These are phyloP conservation scores for Wickerhamomyces alni DNA, from an alignment of 805 yeast genomes.

Conservation along the genomic window DNA sequence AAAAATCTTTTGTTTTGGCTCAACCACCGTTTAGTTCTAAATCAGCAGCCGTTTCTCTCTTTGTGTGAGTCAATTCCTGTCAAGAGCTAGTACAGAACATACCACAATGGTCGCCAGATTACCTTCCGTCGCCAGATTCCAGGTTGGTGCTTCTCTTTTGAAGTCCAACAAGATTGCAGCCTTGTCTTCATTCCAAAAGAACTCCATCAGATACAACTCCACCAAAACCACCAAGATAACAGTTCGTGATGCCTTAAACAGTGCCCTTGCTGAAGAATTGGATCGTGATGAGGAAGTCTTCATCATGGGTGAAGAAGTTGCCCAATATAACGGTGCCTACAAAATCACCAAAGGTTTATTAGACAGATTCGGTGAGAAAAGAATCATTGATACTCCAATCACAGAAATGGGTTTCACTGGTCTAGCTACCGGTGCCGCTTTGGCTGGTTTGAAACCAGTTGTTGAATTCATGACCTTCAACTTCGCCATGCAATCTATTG, in stretches of 20 bases:
- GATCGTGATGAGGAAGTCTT: conserved; percentile 93
- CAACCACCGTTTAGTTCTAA: too few relatives aligned
- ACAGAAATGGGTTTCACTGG: conserved; percentile 99
- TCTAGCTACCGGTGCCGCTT: conserved; percentile 76
- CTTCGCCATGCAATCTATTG: conserved; percentile 99
- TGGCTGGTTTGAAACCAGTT: conserved; percentile 84
- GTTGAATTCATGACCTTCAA: conserved; percentile 99
- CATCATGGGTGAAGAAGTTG: conserved; percentile 98
- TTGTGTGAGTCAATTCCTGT: too few relatives aligned
- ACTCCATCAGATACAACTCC: conserved; percentile 17
- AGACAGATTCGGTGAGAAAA: conserved; percentile 70
- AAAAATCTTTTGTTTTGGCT: not conserved
- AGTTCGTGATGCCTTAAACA: conserved; percentile 94
- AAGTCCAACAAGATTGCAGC: conserved; percentile 3
- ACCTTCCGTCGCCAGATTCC: conserved; percentile 3
- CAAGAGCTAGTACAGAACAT: too few relatives aligned
- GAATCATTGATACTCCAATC: conserved; percentile 87
- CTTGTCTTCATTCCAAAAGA: conserved; percentile 7
- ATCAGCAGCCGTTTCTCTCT: too few relatives aligned
- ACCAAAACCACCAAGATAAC: conserved; percentile 48
- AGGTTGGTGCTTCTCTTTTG: conserved; percentile 10
- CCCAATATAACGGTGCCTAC: conserved; percentile 98
- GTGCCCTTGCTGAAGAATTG: conserved; percentile 94
- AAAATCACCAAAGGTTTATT: conserved; percentile 92
- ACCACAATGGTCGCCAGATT: conserved; percentile 1